Percentiles rank a stretch among this genome's conserved stretches.
phyloP scores from a whole-genome alignment of 1,284 basidiomycete genomes.

The Naganishia liquefaciens region DNA sequence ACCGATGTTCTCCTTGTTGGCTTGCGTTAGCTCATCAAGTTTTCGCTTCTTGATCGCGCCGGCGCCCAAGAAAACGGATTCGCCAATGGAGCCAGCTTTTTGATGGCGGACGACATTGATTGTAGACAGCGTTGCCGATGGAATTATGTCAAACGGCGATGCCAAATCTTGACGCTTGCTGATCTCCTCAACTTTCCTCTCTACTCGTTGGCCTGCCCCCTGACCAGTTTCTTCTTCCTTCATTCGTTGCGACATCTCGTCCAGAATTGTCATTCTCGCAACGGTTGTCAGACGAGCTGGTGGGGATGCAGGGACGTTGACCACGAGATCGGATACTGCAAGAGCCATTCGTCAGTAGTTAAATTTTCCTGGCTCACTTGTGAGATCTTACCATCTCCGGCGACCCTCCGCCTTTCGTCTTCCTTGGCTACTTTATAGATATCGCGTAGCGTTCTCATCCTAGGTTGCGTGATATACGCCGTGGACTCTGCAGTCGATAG shows the following conservation, averaged over 20 bases:
- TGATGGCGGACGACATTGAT: background rate
- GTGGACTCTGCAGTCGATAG: constrained; percentile 54
- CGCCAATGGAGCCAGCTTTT: constrained; percentile 13
- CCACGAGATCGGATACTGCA: constrained; percentile 12
- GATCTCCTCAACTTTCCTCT: background rate
- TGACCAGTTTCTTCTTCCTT: background rate
- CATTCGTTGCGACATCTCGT: constrained; percentile 9
- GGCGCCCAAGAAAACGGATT: constrained; percentile 19
- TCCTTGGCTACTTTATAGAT: constrained; percentile 58
- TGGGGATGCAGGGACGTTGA: constrained; percentile 11
- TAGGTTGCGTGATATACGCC: constrained; percentile 55
- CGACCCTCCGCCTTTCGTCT: constrained; percentile 44
- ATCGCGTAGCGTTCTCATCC: constrained; percentile 56
- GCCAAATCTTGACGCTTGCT: constrained; percentile 2
- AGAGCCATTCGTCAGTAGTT: background rate
- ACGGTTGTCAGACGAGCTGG: background rate
- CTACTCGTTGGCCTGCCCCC: background rate
- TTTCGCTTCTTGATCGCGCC: constrained; percentile 24
- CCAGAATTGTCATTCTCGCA: constrained; percentile 3
- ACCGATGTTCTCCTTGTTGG: constrained; percentile 23
- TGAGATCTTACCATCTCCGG: constrained; percentile 33
- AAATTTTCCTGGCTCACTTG: background rate
- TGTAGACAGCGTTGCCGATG: background rate
- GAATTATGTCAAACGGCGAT: constrained; percentile 16
- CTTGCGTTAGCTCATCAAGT: constrained; percentile 4